phyloP scores from a whole-genome alignment of 225 moss, liverwort and hornwort species.

The Antitrichia curtipendula region DNA sequence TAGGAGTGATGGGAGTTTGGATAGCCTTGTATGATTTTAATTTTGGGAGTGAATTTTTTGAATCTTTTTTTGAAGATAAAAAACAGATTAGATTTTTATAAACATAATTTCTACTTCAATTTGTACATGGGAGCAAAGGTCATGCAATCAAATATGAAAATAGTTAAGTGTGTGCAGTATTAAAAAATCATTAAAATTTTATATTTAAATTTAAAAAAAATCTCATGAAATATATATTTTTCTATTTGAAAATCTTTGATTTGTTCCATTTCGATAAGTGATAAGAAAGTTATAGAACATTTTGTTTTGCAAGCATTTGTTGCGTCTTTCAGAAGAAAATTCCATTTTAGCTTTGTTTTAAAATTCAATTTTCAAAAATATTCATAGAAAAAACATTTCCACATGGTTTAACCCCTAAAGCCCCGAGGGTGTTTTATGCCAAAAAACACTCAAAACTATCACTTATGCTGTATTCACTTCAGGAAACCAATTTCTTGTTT shows the following conservation, averaged over 20 bases:
- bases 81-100: accelerated
- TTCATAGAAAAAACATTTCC: too few relatives aligned
- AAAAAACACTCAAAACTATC: too few relatives aligned
- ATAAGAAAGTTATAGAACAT: neutral
- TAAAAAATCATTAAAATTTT: neutral
- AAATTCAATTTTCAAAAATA: neutral
- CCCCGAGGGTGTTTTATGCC: too few relatives aligned
- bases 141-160: neutral
- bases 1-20: neutral
- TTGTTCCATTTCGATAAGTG: neutral
- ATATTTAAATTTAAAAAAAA: too few relatives aligned
- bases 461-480: too few relatives aligned
- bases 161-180: accelerated
- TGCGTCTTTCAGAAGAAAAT: neutral
- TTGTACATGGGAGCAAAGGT: accelerated
- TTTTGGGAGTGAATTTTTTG: neutral
- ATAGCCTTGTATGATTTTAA: neutral
- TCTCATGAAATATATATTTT: neutral
- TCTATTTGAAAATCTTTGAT: neutral
- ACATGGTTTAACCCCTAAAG: too few relatives aligned
- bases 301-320: accelerated
- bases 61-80: neutral
- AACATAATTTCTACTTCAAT: neutral
- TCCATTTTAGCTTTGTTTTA: too few relatives aligned
- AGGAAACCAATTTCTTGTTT: too few relatives aligned